Evolutionary conservation across 2,329 filamentous ascomycete species (phyloP).

Genomic region (Penicillium sp.): DNA sequence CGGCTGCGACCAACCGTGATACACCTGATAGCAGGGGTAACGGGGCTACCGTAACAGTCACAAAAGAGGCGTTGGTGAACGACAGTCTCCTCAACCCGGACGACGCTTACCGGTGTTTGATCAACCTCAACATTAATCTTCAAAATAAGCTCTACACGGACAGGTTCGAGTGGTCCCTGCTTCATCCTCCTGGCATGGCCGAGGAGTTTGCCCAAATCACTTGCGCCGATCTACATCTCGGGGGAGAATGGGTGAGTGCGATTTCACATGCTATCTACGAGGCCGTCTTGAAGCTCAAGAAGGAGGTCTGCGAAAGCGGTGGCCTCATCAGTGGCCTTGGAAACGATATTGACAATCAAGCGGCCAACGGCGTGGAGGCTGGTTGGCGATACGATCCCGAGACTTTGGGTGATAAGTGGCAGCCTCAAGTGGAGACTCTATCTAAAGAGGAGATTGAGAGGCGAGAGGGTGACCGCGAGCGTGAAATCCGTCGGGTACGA

Average conservation of each 20-base stretch:
- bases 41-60: constrained; percentile 32
- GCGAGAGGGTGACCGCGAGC: constrained; percentile 88
- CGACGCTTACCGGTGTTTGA: constrained; percentile 91
- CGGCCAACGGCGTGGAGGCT: constrained; percentile 77
- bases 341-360: constrained; percentile 82
- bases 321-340: constrained; percentile 72
- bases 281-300: constrained; percentile 87
- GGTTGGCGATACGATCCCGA: constrained; percentile 97
- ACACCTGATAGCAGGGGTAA: constrained; percentile 60
- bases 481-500: constrained; percentile 82
- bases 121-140: constrained; percentile 87
- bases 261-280: constrained; percentile 98
- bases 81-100: constrained; percentile 83
- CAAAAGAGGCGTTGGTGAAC: constrained; percentile 54
- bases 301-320: constrained; percentile 92
- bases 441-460: constrained; percentile 98
- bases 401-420: constrained; percentile 81
- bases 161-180: constrained; percentile 95
- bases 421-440: constrained; percentile 77
- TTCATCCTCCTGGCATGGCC: constrained; percentile 88
- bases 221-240: constrained; percentile 85
- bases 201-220: constrained; percentile 92
- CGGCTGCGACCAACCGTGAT: constrained; percentile 52
- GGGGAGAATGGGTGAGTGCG: constrained; percentile 90
- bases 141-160: constrained; percentile 92